Evolutionary conservation across 805 yeast genomes (phyloP), one percentile per base, ranked within the genome.

Genomic region (Cyberlindnera xylosilytica): DNA sequence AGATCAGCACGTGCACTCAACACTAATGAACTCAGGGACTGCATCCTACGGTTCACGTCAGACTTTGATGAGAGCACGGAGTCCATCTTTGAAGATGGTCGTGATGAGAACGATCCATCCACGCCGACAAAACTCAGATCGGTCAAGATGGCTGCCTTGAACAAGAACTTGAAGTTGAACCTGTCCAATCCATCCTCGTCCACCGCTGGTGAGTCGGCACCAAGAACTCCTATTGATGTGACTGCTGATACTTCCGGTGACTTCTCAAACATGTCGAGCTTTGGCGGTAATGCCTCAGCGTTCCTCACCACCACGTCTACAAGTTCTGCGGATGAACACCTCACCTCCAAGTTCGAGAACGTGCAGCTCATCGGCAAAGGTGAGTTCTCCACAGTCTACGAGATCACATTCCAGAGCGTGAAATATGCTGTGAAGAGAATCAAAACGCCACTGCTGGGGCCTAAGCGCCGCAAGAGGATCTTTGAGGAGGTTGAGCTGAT

Each of bases 361-460:
- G 90, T 91, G 34, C 72, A 73, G 34, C 65, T 81, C 34, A 67
- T 91, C 18, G 96, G 96, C 3, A 69, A 76, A 27, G 98, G 99
- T 19, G 96, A 88, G 62, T 93, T 93, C 57, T 88, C 97, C 3
- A 70, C 79, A 18, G 99, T 95, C 15, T 93, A 80, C 62, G 85
- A 85, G 48, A 91, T 91, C 33, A 72, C 79, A 13, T 84, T 80
- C 56, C 80, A 81, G 46, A 70, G 73, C 39, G 73, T 75, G 36
- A 80, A 61, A 54, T 88, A 81, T 62, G 98, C 98, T 0, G 93
- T 93, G 39, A 93, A 93, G 63, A 73, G 96, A 45, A 79, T 93
- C 20, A 87, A 84, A 56, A 76, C 79, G 39, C 83, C 82, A 23
- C 64, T 80, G 26, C 49, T 64, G 47, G 74, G 84, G 1, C 76